Base-by-base conservation (phyloP, 2,329 filamentous ascomycete species). In the Fusarium tricinctum region DNA sequence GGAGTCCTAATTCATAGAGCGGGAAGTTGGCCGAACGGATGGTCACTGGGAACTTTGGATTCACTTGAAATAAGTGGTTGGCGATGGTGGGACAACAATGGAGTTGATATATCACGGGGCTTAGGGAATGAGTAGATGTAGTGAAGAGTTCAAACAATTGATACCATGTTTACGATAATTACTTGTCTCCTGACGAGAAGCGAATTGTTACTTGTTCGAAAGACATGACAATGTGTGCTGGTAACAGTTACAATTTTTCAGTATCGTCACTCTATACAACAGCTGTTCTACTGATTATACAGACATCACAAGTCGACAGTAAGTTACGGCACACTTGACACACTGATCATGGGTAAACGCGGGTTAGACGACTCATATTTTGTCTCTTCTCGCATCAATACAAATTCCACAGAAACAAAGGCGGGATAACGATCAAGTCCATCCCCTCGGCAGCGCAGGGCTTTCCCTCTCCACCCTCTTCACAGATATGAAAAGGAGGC, bases 381-480 rank as follows among this genome's bases (percentile, higher is more conserved):
- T 69, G 63, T 59, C 60, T 52, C 63, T 72, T 71, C 71, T 73
- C 62, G 70, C 69, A 70, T 73, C 74, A 68, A 73, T 69, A 60
- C 52, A 64, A 64, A 64, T 52, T 42, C 42, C 30, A 68, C 68
- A 67, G 57, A 48, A 74, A 74, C 68, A 69, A 49, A 75, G 81
- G 86, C 84, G 87, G 91, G 90, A 91, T 87, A 91, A 94, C 93
- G 90, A 85, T 95, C 80, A 97, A 95, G 93, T 93, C 88, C 88
- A 91, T 84, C 90, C 92, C 88, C 86, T 88, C 88, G 86, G 88
- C 85, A 89, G 86, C 89, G 96, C 94, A 97, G 94, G 95, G 95
- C 95, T 94, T 97, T 98, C 95, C 94, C 94, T 93, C 91, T 82
- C 80, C 79, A 80, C 76, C 64, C 62, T 48, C 67, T 40, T 68